Evolutionary conservation across 1,284 basidiomycete species (phyloP).

Genomic region (Irpex lacteus): DNA sequence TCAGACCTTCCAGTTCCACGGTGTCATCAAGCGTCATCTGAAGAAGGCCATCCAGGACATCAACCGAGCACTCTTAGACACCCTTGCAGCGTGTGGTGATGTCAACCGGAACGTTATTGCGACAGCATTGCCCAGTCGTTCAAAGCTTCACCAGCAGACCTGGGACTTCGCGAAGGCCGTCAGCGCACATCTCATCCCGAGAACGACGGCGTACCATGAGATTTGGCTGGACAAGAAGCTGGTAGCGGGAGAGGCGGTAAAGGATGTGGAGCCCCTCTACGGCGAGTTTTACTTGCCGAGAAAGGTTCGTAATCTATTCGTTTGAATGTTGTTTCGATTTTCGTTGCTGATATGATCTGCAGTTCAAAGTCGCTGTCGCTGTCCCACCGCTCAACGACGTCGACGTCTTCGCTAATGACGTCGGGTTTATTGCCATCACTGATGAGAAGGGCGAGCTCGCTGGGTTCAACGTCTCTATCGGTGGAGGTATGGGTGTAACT

Average conservation of each 20-base stretch:
- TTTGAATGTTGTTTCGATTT: background rate
- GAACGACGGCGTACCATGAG: slow-evolving; percentile 95
- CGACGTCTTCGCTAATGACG: slow-evolving; percentile 94
- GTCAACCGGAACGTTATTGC: slow-evolving; percentile 97
- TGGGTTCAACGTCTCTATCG: slow-evolving; percentile 89
- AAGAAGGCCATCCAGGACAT: slow-evolving; percentile 97
- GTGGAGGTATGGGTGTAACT: slow-evolving; percentile 99
- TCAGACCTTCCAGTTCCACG: slow-evolving; percentile 99
- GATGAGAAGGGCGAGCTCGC: slow-evolving; percentile 68
- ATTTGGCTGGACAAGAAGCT: slow-evolving; percentile 99
- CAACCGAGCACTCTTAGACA: slow-evolving; percentile 90
- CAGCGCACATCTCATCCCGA: slow-evolving; percentile 86
- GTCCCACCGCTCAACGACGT: slow-evolving; percentile 97
- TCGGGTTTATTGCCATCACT: slow-evolving; percentile 93
- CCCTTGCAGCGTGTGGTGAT: slow-evolving; percentile 97
- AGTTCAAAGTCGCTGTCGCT: slow-evolving; percentile 98
- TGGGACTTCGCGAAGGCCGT: slow-evolving; percentile 86
- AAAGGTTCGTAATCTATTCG: slow-evolving; percentile 53
- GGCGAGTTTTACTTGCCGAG: slow-evolving; percentile 97
- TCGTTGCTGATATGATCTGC: slow-evolving; percentile 9
- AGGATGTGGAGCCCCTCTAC: slow-evolving; percentile 95
- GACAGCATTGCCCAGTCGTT: slow-evolving; percentile 88
- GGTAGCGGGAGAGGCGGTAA: slow-evolving; percentile 86
- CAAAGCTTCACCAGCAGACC: slow-evolving; percentile 82
- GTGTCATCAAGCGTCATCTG: slow-evolving; percentile 94